Conservation (phyloP, 371 early-diverging fungal genomes). For the Choanephora cucurbitarum region DNA sequence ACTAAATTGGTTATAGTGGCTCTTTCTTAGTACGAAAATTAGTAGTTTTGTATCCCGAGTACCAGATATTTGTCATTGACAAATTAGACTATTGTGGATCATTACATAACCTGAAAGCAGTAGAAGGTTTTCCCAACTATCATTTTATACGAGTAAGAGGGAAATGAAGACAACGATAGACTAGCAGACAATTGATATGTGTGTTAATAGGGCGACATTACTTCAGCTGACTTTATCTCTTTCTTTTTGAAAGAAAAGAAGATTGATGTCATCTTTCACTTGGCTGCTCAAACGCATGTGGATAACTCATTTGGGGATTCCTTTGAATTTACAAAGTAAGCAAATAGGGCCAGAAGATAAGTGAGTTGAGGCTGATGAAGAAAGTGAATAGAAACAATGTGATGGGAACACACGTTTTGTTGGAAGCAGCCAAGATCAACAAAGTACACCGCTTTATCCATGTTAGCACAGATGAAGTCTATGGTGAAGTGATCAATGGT, state of each 20-base stretch:
- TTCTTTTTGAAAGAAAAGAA: constrained; percentile 68
- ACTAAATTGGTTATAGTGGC: constrained; percentile 36
- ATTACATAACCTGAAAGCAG: constrained; percentile 58
- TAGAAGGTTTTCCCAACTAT: constrained; percentile 61
- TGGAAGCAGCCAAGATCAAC: constrained; percentile 75
- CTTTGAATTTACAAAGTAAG: constrained; percentile 76
- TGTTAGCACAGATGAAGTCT: constrained; percentile 89
- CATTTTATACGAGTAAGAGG: constrained; percentile 70
- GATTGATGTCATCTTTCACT: constrained; percentile 80
- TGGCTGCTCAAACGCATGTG: constrained; percentile 88
- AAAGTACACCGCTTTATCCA: constrained; percentile 70
- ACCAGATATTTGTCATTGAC: constrained; percentile 73
- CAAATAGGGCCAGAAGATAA: not conserved
- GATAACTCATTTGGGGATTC: constrained; percentile 91
- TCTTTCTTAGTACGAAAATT: constrained; percentile 66
- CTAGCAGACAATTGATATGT: constrained; percentile 9
- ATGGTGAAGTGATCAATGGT: constrained; percentile 74
- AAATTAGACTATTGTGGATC: constrained; percentile 86
- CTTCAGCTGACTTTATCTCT: constrained; percentile 68
- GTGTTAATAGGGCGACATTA: constrained; percentile 68
- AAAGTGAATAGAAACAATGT: constrained; percentile 66
- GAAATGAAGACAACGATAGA: constrained; percentile 1
- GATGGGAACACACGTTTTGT: constrained; percentile 84
- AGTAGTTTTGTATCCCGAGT: constrained; percentile 70
- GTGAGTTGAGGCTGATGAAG: not conserved